Base-by-base conservation (phyloP, 768 basidiomycete species). In the Trametes villosa region DNA sequence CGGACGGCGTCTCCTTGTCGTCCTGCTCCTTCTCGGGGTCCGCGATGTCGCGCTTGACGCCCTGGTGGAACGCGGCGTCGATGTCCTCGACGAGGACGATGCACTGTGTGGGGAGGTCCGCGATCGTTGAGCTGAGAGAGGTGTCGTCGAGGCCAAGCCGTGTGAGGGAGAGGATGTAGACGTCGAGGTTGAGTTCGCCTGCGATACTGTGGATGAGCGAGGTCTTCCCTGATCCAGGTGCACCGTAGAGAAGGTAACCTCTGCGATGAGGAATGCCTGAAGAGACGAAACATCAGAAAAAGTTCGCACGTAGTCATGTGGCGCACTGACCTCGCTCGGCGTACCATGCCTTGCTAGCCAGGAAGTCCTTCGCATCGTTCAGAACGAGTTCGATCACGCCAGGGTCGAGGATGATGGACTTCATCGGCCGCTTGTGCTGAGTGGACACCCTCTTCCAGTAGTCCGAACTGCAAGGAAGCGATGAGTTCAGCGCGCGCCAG, bases 41-140 rank as follows among this genome's bases (percentile, higher is more conserved):
- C 1, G 48, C n/a, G 18, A 53, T 53, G 50, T 66, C 59, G 38
- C 70, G 68, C 45, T 57, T 62, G 24, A 67, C 54, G 24, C 59
- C 66, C 27, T 58, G 57, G 55, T 62, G 75, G 73, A 92, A 89
- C 3, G 89, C 90, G 2, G 86, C 89, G 64, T 94, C 92, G 56
- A 93, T 87, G 68, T 93, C 92, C 71, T 93, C 91, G 84, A 93
- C 90, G 33, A 94, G 77, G 5, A 86, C 85, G 59, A 93, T 88
- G 67, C 87, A 91, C 66, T 81, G 79, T 57, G 85, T 81, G n/a
- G 91, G 91, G 2, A 92, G 78, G 2, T 79, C 77, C 8, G 81
- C 77, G 62, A 91, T 83, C 41, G 90, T 76, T 38, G 83, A 79
- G 55, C 76, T 79, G 27, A 91, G 80, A 9, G 75, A 70, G 1